Evolutionary conservation across 164 flowering plant genomes (phyloP), one percentile per base, ranked within the genome.

Genomic region (Akebia trifoliata): DNA sequence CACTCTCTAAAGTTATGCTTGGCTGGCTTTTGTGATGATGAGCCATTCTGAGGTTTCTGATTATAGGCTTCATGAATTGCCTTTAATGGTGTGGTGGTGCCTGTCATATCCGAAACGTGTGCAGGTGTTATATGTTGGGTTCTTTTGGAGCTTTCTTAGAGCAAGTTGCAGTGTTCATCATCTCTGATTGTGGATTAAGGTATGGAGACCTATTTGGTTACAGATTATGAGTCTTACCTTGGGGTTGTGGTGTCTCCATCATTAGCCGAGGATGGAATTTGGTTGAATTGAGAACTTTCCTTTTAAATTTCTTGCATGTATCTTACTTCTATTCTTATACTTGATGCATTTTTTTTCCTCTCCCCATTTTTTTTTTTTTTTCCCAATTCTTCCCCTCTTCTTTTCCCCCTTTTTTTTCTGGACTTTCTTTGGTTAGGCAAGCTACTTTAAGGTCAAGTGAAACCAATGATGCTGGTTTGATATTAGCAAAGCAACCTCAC

Each of bases 41-140:
- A 56, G 54, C 64, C 64, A 31, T 66, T 70, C 4, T 54, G 54
- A 38, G 64, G 28, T 69, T 32, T 54, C 59, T 48, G 35, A 43
- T 51, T 36, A 14, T 63, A 2, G 58, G 53, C 60, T 39, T 14
- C 44, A 22, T 69, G 38, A 38, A 57, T 70, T 65, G 34, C 40
- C 43, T 69, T 74, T 74, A 18, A 63, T 70, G 67, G 69, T 64
- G 68, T 65, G 65, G 47, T 72, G 69, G 81, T 70, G 67, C 71
- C 61, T 66, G 73, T 78, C 65, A 72, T 67, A 57, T 73, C 67
- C 68, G 51, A 60, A 63, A 62, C 70, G 66, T 72, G 64, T 84
- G 90, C 95, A 86, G 90, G 86, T 83, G 46, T 61, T 57, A 32
- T 31, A 21, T 47, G 61, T 28, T 62, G 63, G 72, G 59, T 49